phyloP scores from a whole-genome alignment of 148 eudicot species.

The Rhododendron ovatum region DNA sequence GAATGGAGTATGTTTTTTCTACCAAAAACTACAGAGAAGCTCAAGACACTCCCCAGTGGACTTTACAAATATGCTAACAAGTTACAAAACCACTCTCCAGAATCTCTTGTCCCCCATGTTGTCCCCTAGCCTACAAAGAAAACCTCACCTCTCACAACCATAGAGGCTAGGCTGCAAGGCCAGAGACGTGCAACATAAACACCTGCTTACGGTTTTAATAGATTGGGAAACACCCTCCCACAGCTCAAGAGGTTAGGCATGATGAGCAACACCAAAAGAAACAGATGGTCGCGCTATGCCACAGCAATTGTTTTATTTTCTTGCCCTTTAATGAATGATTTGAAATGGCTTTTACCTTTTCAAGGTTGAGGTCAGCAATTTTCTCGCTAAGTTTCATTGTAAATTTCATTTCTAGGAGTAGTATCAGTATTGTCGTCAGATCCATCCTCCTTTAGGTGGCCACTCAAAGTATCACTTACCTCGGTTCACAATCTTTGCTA shows the following conservation, averaged over 20 bases:
- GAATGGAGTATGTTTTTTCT: background rate
- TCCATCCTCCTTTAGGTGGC: background rate
- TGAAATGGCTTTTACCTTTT: background rate
- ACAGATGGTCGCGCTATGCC: background rate
- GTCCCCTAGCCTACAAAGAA: background rate
- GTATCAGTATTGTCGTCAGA: background rate
- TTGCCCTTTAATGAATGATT: background rate
- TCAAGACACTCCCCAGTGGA: background rate
- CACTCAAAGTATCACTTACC: background rate
- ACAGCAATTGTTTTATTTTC: background rate
- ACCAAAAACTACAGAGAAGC: background rate
- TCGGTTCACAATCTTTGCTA: background rate
- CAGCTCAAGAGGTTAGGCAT: background rate
- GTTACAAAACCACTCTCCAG: background rate
- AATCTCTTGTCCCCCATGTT: background rate
- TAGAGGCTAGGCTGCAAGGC: background rate
- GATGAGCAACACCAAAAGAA: background rate
- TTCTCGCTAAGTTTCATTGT: background rate
- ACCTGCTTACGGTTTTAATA: background rate
- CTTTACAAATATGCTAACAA: background rate
- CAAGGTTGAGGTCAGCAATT: background rate
- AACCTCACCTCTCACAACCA: background rate
- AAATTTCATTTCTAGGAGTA: background rate
- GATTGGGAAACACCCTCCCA: background rate
- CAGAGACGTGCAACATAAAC: background rate